These are phyloP conservation scores for Pseudocercospora crystallina DNA, from an alignment of 2,329 filamentous ascomycete genomes.

Conservation along the genomic window DNA sequence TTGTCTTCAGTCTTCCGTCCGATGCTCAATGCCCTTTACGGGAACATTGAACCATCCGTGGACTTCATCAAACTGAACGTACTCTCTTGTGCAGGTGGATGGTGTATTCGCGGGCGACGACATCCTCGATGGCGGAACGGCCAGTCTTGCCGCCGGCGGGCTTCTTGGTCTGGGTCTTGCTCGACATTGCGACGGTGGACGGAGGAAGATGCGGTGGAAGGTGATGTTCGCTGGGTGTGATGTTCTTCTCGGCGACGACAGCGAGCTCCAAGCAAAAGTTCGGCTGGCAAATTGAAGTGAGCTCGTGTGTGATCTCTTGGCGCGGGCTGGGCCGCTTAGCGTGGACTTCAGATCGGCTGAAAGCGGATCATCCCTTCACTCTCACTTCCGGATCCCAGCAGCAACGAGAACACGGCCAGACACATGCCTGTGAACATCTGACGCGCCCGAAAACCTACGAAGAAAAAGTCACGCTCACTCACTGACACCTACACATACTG, in stretches of 20 bases:
- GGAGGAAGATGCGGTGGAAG: slow-evolving; percentile 13
- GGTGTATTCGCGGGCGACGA: slow-evolving; percentile 99
- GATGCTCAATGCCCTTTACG: slow-evolving; percentile 41
- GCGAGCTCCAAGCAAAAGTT: too few relatives aligned
- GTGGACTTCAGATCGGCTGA: too few relatives aligned
- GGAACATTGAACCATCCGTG: slow-evolving; percentile 51
- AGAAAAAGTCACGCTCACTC: neutral
- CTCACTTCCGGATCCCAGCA: neutral
- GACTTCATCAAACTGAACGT: slow-evolving; percentile 76
- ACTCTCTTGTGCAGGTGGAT: slow-evolving; percentile 99
- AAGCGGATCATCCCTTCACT: too few relatives aligned
- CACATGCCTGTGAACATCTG: neutral
- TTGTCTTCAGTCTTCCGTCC: slow-evolving; percentile 66
- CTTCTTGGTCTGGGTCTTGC: slow-evolving; percentile 50
- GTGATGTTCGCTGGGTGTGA: slow-evolving; percentile 12
- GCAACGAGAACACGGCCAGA: too few relatives aligned
- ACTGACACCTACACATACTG: neutral
- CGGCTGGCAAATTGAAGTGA: too few relatives aligned
- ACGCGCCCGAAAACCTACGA: neutral
- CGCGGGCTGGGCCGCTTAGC: too few relatives aligned
- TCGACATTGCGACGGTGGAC: slow-evolving; percentile 40
- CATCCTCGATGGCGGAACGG: slow-evolving; percentile 96
- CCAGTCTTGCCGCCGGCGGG: slow-evolving; percentile 67
- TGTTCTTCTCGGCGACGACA: too few relatives aligned
- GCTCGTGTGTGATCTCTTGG: too few relatives aligned